Percentiles rank a stretch among this genome's conserved stretches.
phyloP scores from a whole-genome alignment of 495 filamentous ascomycete genomes.

The Penicillium antarcticum region DNA sequence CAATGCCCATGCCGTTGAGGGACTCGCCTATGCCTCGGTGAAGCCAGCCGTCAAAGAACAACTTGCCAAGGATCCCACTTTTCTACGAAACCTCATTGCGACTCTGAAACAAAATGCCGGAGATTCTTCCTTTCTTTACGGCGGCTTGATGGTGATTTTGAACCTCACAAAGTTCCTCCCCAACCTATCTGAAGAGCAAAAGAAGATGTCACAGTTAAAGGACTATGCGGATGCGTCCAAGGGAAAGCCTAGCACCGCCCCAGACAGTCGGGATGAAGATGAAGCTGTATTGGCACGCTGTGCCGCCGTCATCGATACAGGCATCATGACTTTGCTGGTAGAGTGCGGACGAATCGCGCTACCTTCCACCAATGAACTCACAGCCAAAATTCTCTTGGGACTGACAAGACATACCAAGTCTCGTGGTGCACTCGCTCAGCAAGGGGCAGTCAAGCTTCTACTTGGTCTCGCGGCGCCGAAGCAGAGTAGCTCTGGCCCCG shows the following conservation, averaged over 20 bases:
- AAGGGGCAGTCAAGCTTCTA: conserved; percentile 84
- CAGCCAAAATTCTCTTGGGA: conserved; percentile 68
- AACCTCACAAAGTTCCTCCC: conserved; percentile 84
- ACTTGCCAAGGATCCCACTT: conserved; percentile 59
- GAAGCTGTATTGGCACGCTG: conserved; percentile 74
- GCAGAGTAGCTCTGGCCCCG: conserved; percentile 36
- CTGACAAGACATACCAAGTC: conserved; percentile 68
- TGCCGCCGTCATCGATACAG: conserved; percentile 69
- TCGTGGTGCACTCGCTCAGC: conserved; percentile 78
- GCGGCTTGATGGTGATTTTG: conserved; percentile 74
- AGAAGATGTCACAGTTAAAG: conserved; percentile 84
- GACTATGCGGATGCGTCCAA: conserved; percentile 83
- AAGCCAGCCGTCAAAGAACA: conserved; percentile 79
- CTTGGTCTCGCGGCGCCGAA: conserved; percentile 63
- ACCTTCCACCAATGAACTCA: conserved; percentile 66
- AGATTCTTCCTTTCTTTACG: conserved; percentile 74
- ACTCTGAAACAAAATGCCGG: conserved; percentile 56
- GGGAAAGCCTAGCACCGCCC: conserved; percentile 45
- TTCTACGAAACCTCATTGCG: conserved; percentile 65
- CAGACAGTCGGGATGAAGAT: conserved; percentile 69
- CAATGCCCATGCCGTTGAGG: conserved; percentile 73
- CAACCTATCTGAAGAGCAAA: conserved; percentile 82
- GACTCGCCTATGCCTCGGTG: conserved; percentile 86
- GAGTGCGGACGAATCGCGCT: conserved; percentile 60
- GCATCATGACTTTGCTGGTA: conserved; percentile 69